Base-by-base conservation (phyloP, 352 stramenopile species). In the Discostella stelligera region DNA sequence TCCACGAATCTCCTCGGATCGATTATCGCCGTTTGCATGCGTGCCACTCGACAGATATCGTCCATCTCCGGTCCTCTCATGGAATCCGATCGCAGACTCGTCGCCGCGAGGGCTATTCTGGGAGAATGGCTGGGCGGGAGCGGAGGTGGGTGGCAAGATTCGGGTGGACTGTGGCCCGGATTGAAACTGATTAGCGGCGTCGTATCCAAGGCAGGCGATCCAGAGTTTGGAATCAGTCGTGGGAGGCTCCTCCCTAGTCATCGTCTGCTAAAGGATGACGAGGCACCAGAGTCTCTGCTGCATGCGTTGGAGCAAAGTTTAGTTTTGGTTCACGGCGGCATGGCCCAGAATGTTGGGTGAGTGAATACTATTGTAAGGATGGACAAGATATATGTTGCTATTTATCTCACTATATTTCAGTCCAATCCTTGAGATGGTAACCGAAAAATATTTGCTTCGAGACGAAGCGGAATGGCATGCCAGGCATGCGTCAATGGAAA, bases 41-140 rank as follows among this genome's bases (percentile, higher is more conserved):
- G 83, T 23, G 83, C 83, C 6, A 89, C 83, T 0, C 20, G 41
- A 18, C 83, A 89, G 72, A 87, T 80, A 20, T 25, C 25, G 6
- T 74, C 56, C 1, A 48, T 86, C 3, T 67, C 55, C 9, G 83
- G 83, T n/a, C 25, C 65, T 16, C 60, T 89, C 2, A 18, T 67
- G 11, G 83, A 89, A 39, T 39, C 55, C 4, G 83, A 89, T 41
- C 65, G 83, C 23, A 58, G 83, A 23, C 67, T 87, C 18, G 83
- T 87, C 2, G 83, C 83, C 3, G 83, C 83, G 0, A 46, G 83
- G 21, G 83, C 83, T 7, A 89, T 89, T 30, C 70, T 89, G 13
- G 83, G 83, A 14, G 83, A 89, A 74, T 89, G 79, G 83, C 63
- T 89, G n/a, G 83, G 83, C n/a, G 83, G 83, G 16, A 83, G 70